Base-by-base conservation (phyloP, 441 rosid genomes). In the Corymbia citriodora region DNA sequence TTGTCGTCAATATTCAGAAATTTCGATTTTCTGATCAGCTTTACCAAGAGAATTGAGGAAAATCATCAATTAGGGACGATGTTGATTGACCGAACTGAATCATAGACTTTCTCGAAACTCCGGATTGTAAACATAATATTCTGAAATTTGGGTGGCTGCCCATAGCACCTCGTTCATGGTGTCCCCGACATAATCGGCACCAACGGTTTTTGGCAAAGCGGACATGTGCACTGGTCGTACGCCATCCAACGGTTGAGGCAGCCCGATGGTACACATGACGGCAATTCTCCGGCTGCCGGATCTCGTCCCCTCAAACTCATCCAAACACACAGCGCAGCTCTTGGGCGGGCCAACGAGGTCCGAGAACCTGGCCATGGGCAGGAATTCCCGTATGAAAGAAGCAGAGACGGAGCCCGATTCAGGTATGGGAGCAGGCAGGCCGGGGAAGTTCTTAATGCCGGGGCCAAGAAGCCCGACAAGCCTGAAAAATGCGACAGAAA, bases 201-300 rank as follows among this genome's bases (percentile, higher is more conserved):
- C 11, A 97, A 94, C 31, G 95, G 91, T 65, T 96, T 95, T 55
- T 99, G 93, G 88, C 99, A 96, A 5, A 97, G 95, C 1, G 96
- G 99, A 91, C 98, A 97, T 11, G 97, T 97, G 90, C 92, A 94
- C 91, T 93, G 97, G 88, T 96, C 96, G 65, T 98, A 96, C 16
- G 93, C 97, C 94, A 97, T 94, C 99, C 99, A 98, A 90, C 95
- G 96, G 95, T 98, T 97, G 21, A 97, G 92, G 87, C 99, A 96
- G 87, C 92, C 70, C 91, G 91, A 91, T 97, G 99, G 89, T 96
- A 97, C 15, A 97, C 92, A 89, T 96, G 99, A 4, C 94, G 92
- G 91, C 99, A 98, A 79, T 97, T 98, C 10, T 95, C 90, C 33
- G 95, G 91, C 90, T 92, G 93, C 59, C 96, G 92, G 91, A 97